phyloP scores from a whole-genome alignment of 306 rosid genomes.

The Trifolium fragiferum region DNA sequence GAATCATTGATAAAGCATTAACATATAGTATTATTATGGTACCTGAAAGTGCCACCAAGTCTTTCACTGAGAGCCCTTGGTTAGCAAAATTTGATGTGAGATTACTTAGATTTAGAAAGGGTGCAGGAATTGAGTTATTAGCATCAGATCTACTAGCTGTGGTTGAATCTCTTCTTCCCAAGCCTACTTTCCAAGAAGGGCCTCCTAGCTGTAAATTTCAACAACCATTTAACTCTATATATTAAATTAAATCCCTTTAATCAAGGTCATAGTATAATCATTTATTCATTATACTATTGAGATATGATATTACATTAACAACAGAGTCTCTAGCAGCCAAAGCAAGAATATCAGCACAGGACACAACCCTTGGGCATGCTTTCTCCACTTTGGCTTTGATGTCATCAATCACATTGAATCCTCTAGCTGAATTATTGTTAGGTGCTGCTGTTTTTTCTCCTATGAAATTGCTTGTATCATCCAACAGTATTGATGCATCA shows the following conservation, averaged over 20 bases:
- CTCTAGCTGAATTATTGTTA: constrained; percentile 60
- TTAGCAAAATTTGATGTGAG: constrained; percentile 50
- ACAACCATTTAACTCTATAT: background rate
- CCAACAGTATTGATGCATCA: constrained; percentile 66
- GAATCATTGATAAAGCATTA: no score
- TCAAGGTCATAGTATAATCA: background rate
- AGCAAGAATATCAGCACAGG: constrained; percentile 74
- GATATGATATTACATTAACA: constrained; percentile 43
- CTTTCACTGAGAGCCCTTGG: constrained; percentile 52
- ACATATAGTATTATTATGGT: background rate
- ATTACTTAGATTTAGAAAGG: constrained; percentile 30
- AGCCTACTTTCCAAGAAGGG: constrained; percentile 59
- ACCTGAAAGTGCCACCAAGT: constrained; percentile 73
- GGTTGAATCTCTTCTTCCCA: constrained; percentile 71
- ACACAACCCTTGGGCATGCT: constrained; percentile 61
- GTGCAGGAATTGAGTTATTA: constrained; percentile 50
- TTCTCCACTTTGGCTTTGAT: constrained; percentile 62
- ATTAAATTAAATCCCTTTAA: background rate
- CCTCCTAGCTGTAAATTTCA: constrained; percentile 59
- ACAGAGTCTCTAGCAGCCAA: constrained; percentile 65
- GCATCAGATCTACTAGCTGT: constrained; percentile 61
- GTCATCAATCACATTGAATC: constrained; percentile 58
- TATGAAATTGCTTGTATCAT: constrained; percentile 51
- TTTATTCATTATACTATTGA: background rate
- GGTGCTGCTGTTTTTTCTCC: constrained; percentile 71